These are phyloP conservation scores for Fusarium palustre DNA, from an alignment of 2,329 filamentous ascomycete genomes.

Conservation along the genomic window DNA sequence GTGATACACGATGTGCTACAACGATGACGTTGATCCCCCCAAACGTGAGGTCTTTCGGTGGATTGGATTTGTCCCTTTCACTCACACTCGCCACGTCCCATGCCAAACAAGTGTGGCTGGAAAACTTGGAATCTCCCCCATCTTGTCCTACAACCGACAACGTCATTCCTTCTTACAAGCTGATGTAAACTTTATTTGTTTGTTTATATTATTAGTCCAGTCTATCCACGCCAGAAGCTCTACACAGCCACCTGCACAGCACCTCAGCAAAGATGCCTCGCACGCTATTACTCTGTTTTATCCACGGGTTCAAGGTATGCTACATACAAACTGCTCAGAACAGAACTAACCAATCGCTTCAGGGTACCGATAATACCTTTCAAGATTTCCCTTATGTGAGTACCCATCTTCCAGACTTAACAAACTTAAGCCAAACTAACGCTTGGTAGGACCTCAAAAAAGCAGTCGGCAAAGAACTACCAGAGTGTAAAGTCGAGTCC, in stretches of 20 bases:
- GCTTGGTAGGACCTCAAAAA: constrained; percentile 64
- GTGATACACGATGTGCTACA: constrained; percentile 25
- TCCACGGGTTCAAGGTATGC: constrained; percentile 75
- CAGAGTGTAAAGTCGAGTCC: constrained; percentile 69
- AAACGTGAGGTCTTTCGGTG: not conserved
- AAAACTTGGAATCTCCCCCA: constrained; percentile 41
- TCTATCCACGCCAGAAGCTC: not conserved
- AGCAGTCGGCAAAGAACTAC: constrained; percentile 68
- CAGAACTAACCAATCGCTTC: not conserved
- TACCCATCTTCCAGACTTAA: not conserved
- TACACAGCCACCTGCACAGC: not conserved
- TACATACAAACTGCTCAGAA: accelerated
- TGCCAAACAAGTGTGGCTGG: constrained; percentile 35
- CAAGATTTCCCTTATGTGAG: constrained; percentile 69
- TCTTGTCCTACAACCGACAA: constrained; percentile 21
- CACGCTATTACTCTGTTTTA: constrained; percentile 77
- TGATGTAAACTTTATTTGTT: constrained; percentile 18
- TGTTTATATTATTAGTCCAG: constrained; percentile 12
- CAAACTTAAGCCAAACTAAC: not conserved
- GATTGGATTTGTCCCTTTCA: constrained; percentile 25
- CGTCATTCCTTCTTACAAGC: constrained; percentile 36
- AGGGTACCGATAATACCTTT: constrained; percentile 78
- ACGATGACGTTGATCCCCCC: constrained; percentile 36
- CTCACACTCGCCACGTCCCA: constrained; percentile 38
- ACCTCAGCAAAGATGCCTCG: constrained; percentile 53